These are phyloP conservation scores for Pyrenula massariospora DNA, from an alignment of 495 filamentous ascomycete genomes.

Conservation along the genomic window DNA sequence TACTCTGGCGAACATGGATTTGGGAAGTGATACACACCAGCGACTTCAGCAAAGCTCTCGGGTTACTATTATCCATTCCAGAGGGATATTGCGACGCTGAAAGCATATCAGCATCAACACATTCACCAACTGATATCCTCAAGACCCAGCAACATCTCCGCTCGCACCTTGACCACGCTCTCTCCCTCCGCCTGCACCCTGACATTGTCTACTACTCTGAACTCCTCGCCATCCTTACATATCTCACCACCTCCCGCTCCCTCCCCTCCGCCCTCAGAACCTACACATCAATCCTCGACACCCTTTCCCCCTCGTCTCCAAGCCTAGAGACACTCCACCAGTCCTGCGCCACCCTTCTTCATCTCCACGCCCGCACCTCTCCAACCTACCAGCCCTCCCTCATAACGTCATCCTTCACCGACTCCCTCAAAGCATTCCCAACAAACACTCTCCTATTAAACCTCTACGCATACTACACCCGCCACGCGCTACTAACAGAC, in stretches of 20 bases:
- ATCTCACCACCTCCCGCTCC: constrained; percentile 33
- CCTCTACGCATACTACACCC: constrained; percentile 59
- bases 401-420: constrained; percentile 45
- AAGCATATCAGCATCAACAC: neutral
- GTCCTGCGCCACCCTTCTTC: constrained; percentile 52
- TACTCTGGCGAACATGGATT: constrained; percentile 60
- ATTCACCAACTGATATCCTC: neutral
- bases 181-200: constrained; percentile 31
- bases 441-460: constrained; percentile 68
- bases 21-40: constrained; percentile 51
- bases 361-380: constrained; percentile 46
- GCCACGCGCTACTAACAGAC: constrained; percentile 56
- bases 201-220: constrained; percentile 44
- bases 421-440: constrained; percentile 53
- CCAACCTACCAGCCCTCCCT: constrained; percentile 47
- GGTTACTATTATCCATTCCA: constrained; percentile 31
- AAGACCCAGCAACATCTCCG: constrained; percentile 31
- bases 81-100: constrained; percentile 16
- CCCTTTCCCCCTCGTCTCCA: constrained; percentile 5
- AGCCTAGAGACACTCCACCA: constrained; percentile 50
- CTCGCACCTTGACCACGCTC: constrained; percentile 41
- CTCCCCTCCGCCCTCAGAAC: constrained; percentile 22
- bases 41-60: constrained; percentile 31
- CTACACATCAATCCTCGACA: constrained; percentile 5
- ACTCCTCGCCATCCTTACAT: constrained; percentile 49